Evolutionary conservation across 305 asterid species (phyloP), one percentile per base, ranked within the genome.

Genomic region (Fraxinus baroniana): DNA sequence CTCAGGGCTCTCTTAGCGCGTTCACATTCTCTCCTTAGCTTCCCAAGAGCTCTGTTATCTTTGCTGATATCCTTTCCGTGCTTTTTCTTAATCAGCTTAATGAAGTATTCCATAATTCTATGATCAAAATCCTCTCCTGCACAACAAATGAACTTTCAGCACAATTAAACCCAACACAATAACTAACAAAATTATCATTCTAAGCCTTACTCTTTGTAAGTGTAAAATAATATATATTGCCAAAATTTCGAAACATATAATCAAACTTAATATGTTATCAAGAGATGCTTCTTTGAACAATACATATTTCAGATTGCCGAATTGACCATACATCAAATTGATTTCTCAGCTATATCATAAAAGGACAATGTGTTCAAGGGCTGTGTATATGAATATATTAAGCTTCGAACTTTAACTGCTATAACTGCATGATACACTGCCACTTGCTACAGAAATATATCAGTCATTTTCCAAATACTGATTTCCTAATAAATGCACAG

Each of bases 61-160:
- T 89, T 89, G 86, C 92, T 89, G 74, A 89, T 89, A 88, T 89
- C 92, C 83, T 89, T 89, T 66, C 88, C 89, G 6, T 89, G 70
- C 89, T 89, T 89, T 86, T 89, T 89, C 87, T 89, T 89, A 39
- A 60, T 60, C 87, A 89, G 82, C 82, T 87, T 87, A 79, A 87
- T 89, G 82, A 89, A 89, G 71, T 89, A 87, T 36, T 89, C 92
- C 92, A 89, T 87, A 49, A 89, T 55, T 80, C 92, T 89, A 71
- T 89, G 90, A 79, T 87, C 90, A 83, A 89, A 89, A 70, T 89
- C 92, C 88, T 89, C 92, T 72, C 92, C 92, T 89, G 84, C 77
- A 79, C 37, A 77, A 12, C 52, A 77, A 77, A 24, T 17, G 18
- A 8, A 62, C 7, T 36, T 35, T 6, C 24, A 36, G 26, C 74